Base-by-base conservation (phyloP, 352 stramenopile species). In the Globisporangium takayamanum region DNA sequence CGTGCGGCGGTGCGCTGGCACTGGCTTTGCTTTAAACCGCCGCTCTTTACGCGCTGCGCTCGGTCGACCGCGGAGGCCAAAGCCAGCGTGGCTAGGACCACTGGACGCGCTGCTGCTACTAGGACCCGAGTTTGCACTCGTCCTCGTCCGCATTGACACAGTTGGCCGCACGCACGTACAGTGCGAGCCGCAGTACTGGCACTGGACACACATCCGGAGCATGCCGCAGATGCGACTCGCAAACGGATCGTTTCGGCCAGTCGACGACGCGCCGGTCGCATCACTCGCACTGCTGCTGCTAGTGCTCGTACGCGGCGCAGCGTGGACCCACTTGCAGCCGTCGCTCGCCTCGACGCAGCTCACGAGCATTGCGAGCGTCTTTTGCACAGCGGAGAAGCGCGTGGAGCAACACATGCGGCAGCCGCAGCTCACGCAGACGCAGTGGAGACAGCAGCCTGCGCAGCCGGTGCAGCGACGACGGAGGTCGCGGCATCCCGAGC, bases 321-420 rank as follows among this genome's bases (percentile, higher is more conserved):
- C 41, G 4, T 58, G 47, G 15, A 74, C 65, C 76, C 78, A 89
- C 55, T 84, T 85, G 50, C 80, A 89, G 0, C 74, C 74, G 37
- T 88, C 76, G 0, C 70, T 79, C 6, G 64, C 67, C 47, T 92
- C 81, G 25, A 92, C 77, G 5, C 69, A 60, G 36, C 78, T 66
- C 52, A 92, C 59, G 42, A 92, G 69, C 28, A 84, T 59, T 5
- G 51, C 55, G 54, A 92, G 63, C 2, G 76, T 76, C 60, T 88
- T 88, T 55, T 88, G 79, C 15, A 89, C 79, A 0, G 69, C 75
- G 0, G 72, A 58, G 33, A 72, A 66, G 5, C 73, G 72, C 30
- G 75, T 83, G 5, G 77, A 85, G 49, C 77, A 81, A 67, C 82
- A 92, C 74, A 89, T 82, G n/a, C 79, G 74, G 41, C 82, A 92